A percentile compares a stretch with the other conserved stretches of the same genome.
Conservation (phyloP, 345 rosid species). For the Lenwebbia sp. region DNA sequence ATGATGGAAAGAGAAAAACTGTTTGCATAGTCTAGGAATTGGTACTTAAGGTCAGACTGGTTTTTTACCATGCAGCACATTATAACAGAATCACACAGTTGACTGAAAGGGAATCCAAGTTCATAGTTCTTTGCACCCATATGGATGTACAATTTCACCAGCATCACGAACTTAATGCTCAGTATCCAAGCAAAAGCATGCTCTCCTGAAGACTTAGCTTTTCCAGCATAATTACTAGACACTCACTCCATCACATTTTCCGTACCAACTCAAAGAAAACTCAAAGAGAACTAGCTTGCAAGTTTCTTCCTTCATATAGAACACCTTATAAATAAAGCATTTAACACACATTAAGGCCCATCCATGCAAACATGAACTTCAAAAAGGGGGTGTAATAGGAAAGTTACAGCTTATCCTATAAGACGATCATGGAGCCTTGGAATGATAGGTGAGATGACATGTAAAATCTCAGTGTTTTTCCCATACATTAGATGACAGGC, state of each 20-base stretch:
- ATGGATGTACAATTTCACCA: neutral
- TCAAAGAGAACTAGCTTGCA: neutral
- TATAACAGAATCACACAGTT: neutral
- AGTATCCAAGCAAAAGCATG: neutral
- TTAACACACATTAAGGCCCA: neutral
- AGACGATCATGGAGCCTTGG: neutral
- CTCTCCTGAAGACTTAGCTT: neutral
- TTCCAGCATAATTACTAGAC: neutral
- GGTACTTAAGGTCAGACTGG: neutral
- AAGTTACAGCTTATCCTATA: neutral
- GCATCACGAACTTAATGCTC: neutral
- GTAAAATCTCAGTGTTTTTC: neutral
- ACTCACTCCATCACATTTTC: neutral
- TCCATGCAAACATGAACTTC: neutral
- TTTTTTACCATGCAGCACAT: neutral
- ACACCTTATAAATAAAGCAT: neutral
- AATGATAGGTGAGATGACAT: neutral
- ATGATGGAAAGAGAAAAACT: neutral
- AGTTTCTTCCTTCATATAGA: neutral
- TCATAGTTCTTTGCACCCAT: neutral
- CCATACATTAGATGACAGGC: neutral
- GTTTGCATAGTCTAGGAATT: neutral
- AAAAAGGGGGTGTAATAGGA: neutral
- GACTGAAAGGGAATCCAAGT: neutral
- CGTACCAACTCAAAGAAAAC: neutral